phyloP scores from a whole-genome alignment of 2,329 filamentous ascomycete species.

The Aspergillus sergii region DNA sequence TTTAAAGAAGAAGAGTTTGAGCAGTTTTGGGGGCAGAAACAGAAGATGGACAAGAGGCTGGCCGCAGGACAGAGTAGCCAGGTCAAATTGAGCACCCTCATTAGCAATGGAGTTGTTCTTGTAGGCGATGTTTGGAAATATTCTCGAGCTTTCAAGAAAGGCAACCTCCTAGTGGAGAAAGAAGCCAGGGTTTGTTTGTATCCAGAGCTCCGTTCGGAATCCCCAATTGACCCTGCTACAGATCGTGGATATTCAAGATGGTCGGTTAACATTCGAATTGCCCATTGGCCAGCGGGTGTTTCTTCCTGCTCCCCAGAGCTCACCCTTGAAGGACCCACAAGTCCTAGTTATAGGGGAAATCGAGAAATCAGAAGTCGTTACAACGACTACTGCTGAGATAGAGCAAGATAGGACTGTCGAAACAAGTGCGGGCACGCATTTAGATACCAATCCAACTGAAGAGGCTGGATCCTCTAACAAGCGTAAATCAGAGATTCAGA shows the following conservation, averaged over 20 bases:
- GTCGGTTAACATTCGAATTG: slow-evolving; percentile 39
- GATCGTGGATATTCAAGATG: slow-evolving; percentile 39
- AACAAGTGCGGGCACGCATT: background rate
- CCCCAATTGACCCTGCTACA: slow-evolving; percentile 7
- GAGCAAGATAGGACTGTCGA: background rate
- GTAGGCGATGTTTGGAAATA: slow-evolving; percentile 48
- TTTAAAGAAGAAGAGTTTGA: slow-evolving; percentile 60
- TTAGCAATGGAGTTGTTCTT: slow-evolving; percentile 38
- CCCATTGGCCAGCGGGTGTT: slow-evolving; percentile 43
- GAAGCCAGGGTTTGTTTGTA: slow-evolving; percentile 41
- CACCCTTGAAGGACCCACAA: background rate
- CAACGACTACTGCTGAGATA: background rate
- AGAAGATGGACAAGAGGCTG: slow-evolving; percentile 36
- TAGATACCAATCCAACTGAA: background rate
- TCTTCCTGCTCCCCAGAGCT: slow-evolving; percentile 21
- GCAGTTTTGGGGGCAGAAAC: slow-evolving; percentile 61
- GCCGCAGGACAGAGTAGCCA: slow-evolving; percentile 47
- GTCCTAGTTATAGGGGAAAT: background rate
- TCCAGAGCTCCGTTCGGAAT: background rate
- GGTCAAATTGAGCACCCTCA: slow-evolving; percentile 41
- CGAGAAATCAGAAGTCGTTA: background rate
- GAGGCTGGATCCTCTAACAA: slow-evolving; percentile 15
- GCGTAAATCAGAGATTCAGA: slow-evolving; percentile 17
- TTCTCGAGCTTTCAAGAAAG: slow-evolving; percentile 30
- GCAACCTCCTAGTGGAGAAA: slow-evolving; percentile 43